Conservation (phyloP, 306 rosid species). For the Medicago lupulina region DNA sequence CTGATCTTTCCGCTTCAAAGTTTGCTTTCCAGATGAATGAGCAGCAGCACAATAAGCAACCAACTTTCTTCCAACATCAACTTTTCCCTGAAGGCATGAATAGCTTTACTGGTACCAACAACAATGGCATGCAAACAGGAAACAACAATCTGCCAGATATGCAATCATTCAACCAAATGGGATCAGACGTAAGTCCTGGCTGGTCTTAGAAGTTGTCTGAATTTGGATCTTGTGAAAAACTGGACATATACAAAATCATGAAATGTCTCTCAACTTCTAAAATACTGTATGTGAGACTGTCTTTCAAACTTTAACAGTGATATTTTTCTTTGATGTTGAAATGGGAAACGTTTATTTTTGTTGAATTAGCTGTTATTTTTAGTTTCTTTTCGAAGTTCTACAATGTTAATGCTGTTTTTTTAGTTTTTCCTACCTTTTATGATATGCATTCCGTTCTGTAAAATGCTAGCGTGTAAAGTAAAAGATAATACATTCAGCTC, state of each 20-base stretch:
- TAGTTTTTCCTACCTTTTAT: not conserved
- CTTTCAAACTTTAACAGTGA: not conserved
- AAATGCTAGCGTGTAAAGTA: not conserved
- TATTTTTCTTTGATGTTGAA: not conserved
- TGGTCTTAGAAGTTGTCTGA: conserved; percentile 44
- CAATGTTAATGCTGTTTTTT: not conserved
- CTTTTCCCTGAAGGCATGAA: conserved; percentile 42
- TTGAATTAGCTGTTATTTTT: not conserved
- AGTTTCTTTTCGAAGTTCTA: not conserved
- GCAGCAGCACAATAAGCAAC: conserved; percentile 46
- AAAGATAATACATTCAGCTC: too few relatives aligned
- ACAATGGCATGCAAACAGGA: conserved; percentile 42
- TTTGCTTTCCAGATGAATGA: conserved; percentile 50
- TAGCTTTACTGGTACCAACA: conserved; percentile 38
- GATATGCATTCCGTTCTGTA: not conserved
- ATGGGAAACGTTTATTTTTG: not conserved
- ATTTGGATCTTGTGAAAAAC: conserved; percentile 25
- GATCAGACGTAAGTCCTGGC: conserved; percentile 44
- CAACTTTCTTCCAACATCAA: conserved; percentile 51
- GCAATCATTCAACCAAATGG: conserved; percentile 52
- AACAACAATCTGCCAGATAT: conserved; percentile 39
- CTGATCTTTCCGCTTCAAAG: conserved; percentile 42
- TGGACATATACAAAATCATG: conserved; percentile 29
- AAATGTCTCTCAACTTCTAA: not conserved
- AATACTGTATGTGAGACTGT: too few relatives aligned